phyloP scores from a whole-genome alignment of 2,329 filamentous ascomycete species.

The Ophiosphaerella narmari region DNA sequence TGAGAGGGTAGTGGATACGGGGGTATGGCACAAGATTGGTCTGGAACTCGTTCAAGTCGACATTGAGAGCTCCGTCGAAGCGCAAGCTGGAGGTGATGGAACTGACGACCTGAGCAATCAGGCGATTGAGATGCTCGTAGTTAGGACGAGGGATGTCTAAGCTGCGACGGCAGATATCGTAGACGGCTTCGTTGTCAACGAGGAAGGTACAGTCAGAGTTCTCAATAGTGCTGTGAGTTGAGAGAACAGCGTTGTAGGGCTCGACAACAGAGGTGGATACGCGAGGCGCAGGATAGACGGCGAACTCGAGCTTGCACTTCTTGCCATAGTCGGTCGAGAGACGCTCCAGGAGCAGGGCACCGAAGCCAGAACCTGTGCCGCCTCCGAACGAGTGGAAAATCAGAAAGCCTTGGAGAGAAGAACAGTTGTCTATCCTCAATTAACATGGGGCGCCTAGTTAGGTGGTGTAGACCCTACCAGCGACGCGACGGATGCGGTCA shows the following conservation, averaged over 20 bases:
- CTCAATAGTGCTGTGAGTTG: constrained; percentile 76
- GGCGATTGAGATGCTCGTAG: constrained; percentile 73
- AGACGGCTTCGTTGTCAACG: constrained; percentile 75
- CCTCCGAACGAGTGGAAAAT: constrained; percentile 78
- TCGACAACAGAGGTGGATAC: constrained; percentile 73
- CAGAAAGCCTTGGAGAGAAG: constrained; percentile 72
- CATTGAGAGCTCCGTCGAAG: constrained; percentile 74
- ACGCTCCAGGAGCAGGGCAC: constrained; percentile 72
- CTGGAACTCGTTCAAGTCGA: constrained; percentile 78
- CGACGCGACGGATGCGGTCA: constrained; percentile 71
- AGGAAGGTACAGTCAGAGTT: constrained; percentile 81
- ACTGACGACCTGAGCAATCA: constrained; percentile 75
- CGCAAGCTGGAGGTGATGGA: constrained; percentile 74
- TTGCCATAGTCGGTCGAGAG: constrained; percentile 75
- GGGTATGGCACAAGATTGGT: constrained; percentile 76
- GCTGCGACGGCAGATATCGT: constrained; percentile 75
- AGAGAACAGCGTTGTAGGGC: constrained; percentile 75
- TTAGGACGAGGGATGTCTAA: constrained; percentile 70
- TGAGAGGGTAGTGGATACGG: constrained; percentile 74
- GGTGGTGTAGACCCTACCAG: constrained; percentile 54
- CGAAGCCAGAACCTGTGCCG: constrained; percentile 74
- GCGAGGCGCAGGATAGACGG: constrained; percentile 71
- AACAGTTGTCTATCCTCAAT: constrained; percentile 66
- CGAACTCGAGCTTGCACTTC: constrained; percentile 78
- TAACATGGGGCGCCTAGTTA: constrained; percentile 8